phyloP scores from a whole-genome alignment of 176 grass and related monocot species.

The Elaeis guineensis region DNA sequence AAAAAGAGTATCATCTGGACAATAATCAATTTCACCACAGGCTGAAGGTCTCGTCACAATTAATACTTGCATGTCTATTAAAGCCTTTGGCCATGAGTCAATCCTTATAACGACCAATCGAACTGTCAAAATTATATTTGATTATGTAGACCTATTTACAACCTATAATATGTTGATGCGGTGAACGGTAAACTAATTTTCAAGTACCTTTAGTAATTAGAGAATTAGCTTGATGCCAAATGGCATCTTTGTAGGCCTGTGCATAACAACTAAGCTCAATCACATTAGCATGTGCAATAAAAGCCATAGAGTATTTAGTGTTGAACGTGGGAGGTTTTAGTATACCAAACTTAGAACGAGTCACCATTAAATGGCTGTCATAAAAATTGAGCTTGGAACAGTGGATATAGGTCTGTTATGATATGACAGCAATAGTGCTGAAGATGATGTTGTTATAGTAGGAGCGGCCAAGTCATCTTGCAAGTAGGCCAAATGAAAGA shows the following conservation, averaged over 20 bases:
- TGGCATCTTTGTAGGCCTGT: neutral
- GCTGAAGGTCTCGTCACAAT: constrained; percentile 1
- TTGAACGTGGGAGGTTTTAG: too few relatives aligned
- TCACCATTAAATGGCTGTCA: too few relatives aligned
- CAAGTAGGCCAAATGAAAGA: too few relatives aligned
- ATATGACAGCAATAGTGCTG: too few relatives aligned
- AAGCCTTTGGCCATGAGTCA: constrained; percentile 8
- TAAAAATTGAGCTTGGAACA: too few relatives aligned
- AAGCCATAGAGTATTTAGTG: too few relatives aligned
- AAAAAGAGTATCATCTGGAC: neutral
- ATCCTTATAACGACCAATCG: neutral
- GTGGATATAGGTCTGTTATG: too few relatives aligned
- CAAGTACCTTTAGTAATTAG: neutral
- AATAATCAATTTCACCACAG: neutral
- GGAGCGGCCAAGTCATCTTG: too few relatives aligned
- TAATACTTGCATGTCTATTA: neutral
- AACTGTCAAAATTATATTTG: neutral
- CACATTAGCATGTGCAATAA: too few relatives aligned
- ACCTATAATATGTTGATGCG: neutral
- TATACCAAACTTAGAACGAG: too few relatives aligned
- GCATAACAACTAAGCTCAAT: neutral
- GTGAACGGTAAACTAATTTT: neutral
- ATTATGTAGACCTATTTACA: constrained; percentile 2
- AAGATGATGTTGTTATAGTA: too few relatives aligned
- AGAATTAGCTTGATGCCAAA: neutral